phyloP scores from a whole-genome alignment of 2,329 filamentous ascomycete species.

The Alternaria gaisen region DNA sequence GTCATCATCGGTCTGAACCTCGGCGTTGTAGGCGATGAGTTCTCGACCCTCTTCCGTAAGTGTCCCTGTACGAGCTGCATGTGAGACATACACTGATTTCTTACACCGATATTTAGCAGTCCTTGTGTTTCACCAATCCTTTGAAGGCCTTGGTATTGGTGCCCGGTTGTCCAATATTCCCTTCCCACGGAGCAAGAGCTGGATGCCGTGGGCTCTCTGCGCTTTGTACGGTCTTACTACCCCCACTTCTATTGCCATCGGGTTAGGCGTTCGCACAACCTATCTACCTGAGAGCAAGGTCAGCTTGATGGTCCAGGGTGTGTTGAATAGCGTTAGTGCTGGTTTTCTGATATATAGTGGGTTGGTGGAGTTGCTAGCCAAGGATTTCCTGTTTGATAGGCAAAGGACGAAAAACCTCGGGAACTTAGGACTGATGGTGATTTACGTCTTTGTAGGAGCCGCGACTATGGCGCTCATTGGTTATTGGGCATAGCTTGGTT shows the following conservation, averaged over 20 bases:
- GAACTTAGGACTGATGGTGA: neutral
- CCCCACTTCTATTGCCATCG: constrained; percentile 5
- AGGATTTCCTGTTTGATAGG: constrained; percentile 12
- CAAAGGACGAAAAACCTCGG: constrained; percentile 7
- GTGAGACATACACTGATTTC: too few relatives aligned
- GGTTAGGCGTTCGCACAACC: constrained; percentile 4
- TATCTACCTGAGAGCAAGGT: constrained; percentile 7
- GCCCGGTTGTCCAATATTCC: constrained; percentile 8
- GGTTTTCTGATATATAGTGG: constrained; percentile 10
- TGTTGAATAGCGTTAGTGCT: constrained; percentile 13
- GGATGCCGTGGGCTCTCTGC: constrained; percentile 13
- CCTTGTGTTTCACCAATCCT: constrained; percentile 10
- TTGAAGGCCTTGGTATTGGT: constrained; percentile 8
- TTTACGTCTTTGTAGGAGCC: constrained; percentile 10
- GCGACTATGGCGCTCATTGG: constrained; percentile 10
- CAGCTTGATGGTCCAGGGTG: constrained; percentile 6
- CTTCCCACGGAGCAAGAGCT: neutral
- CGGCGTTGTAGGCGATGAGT: constrained; percentile 7
- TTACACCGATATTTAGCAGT: neutral
- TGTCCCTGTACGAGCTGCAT: too few relatives aligned
- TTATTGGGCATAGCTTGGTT: neutral
- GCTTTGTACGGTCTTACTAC: constrained; percentile 7
- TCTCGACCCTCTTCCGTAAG: constrained; percentile 3
- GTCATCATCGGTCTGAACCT: constrained; percentile 13
- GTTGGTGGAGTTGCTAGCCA: constrained; percentile 10